Evolutionary conservation across 2,329 filamentous ascomycete species (phyloP), one percentile per base, ranked within the genome.

Genomic region (Cladorrhinum sp.): DNA sequence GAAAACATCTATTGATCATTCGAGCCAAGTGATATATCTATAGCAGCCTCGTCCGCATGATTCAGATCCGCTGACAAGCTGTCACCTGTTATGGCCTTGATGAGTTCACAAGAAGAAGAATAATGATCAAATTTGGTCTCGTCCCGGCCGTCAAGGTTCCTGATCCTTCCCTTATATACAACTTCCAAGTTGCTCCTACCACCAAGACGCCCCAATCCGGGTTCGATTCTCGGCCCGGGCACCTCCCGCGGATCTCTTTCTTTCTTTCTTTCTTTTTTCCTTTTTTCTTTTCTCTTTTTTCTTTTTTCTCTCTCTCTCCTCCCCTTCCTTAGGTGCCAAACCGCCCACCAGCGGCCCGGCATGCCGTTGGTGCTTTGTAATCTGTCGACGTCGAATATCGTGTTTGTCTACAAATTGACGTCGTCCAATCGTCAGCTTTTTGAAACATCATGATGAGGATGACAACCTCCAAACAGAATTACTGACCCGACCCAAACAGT

Each of bases 401-500:
- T 12, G 66, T 67, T 65, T 65, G 64, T 50, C 66, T 69, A 54
- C 21, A 18, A 8, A 33, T 36, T 36, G 12, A 9, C 33, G 12
- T 36, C 14, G 12, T 28, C 9, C 28, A 21, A 26, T 20, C 12
- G 9, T 30, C 9, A 16, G n/a, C 1, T 33, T 5, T 54, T 62
- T 49, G 60, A 36, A 39, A 46, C 12, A 9, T 12, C 30, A 36
- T 46, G n/a, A 21, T 21, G n/a, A n/a, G n/a, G n/a, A 21, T 20
- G 30, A 50, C 20, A n/a, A 21, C 33, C 20, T 20, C 12, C 2
- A n/a, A 23, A 16, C 12, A 24, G 5, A 7, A 39, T 14, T 4
- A 65, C 66, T n/a, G 62, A 68, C 67, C 65, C 66, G 49, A 68
- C 59, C 59, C 62, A 66, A 9, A 67, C 60, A 8, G 67, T 69